A percentile compares a stretch with the other conserved stretches of the same genome.
Conservation (phyloP, 768 basidiomycete species). For the Rickenella mellea region DNA sequence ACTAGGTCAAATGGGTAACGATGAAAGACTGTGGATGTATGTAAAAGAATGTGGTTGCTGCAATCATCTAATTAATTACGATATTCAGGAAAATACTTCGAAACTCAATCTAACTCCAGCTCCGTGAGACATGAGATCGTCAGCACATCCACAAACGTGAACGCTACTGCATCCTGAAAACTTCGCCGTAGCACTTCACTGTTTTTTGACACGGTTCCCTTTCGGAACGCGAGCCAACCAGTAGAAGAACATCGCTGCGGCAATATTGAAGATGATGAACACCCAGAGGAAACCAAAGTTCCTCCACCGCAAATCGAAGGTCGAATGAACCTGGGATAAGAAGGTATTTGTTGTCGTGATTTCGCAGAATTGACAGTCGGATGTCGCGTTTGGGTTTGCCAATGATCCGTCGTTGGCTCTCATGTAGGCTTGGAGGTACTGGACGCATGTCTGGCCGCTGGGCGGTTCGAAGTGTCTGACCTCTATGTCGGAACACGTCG, state of each 20-base stretch:
- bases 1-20: too few species aligned
- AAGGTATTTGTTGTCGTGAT: conserved; percentile 40
- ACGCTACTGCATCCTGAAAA: too few species aligned
- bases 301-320: conserved; percentile 32
- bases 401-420: conserved; percentile 20
- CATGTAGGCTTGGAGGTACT: conserved; percentile 22
- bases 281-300: conserved; percentile 42
- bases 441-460: conserved; percentile 21
- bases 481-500: conserved; percentile 48
- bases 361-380: conserved; percentile 31
- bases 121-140: too few species aligned
- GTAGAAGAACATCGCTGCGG: conserved; percentile 10
- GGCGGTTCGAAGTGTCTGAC: conserved; percentile 38
- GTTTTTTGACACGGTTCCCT: conserved; percentile 1
- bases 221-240: conserved; percentile 16
- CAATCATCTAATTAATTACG: too few species aligned
- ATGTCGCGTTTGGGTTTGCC: conserved; percentile 15
- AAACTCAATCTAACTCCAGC: too few species aligned
- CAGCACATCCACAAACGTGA: too few species aligned
- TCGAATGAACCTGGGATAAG: conserved; percentile 15
- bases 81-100: too few species aligned
- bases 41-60: too few species aligned
- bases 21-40: too few species aligned
- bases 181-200: too few species aligned
- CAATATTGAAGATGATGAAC: conserved; percentile 38